phyloP scores from a whole-genome alignment of 495 filamentous ascomycete genomes.

The Cercophora sp. region DNA sequence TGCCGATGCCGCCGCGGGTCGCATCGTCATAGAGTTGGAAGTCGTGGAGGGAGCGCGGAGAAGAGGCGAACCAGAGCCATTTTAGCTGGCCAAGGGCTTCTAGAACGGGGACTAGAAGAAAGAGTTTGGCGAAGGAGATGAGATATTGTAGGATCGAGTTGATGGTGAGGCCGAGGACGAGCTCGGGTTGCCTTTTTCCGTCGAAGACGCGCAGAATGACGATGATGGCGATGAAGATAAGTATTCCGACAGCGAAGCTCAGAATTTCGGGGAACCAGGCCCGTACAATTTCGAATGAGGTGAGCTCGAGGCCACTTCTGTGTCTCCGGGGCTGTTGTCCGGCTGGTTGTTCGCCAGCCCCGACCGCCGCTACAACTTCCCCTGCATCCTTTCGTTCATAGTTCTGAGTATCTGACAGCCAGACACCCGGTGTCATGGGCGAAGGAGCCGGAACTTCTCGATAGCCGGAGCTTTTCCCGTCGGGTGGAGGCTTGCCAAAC shows the following conservation, averaged over 20 bases:
- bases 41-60: not conserved
- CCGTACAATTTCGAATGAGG: too few species aligned
- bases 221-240: not conserved
- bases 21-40: constrained; percentile 4
- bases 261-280: not conserved
- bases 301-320: too few species aligned
- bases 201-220: constrained; percentile 1
- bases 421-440: too few species aligned
- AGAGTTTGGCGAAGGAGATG: constrained; percentile 2
- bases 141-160: constrained; percentile 7
- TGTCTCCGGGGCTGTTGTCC: too few species aligned
- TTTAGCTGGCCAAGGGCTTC: constrained; percentile 1
- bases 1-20: not conserved
- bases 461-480: too few species aligned
- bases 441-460: too few species aligned
- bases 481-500: too few species aligned
- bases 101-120: constrained; percentile 1
- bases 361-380: too few species aligned
- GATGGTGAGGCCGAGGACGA: constrained; percentile 1
- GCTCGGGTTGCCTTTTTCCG: not conserved
- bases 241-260: not conserved
- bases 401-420: too few species aligned
- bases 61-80: constrained; percentile 3
- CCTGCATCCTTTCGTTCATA: too few species aligned
- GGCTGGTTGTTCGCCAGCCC: too few species aligned